A percentile compares a stretch with the other conserved stretches of the same genome.
Conservation (phyloP, 306 rosid genomes). For the Oemleria cerasiformis region DNA sequence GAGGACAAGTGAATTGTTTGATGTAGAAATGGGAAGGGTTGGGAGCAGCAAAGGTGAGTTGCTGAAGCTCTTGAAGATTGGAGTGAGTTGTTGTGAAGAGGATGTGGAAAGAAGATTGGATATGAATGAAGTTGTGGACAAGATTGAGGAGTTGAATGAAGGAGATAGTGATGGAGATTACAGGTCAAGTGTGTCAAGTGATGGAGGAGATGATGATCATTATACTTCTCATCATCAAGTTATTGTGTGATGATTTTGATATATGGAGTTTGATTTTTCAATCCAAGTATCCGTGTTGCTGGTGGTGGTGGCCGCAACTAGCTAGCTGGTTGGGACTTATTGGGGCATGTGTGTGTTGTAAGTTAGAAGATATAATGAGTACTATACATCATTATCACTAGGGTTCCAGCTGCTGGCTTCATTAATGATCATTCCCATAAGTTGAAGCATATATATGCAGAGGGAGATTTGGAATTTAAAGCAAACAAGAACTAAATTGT, state of each 20-base stretch:
- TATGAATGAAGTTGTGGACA: slow-evolving; percentile 51
- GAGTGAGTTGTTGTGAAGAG: slow-evolving; percentile 87
- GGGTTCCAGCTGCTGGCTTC: slow-evolving; percentile 10
- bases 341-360: neutral
- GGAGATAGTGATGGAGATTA: slow-evolving; percentile 32
- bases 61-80: slow-evolving; percentile 80
- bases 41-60: slow-evolving; percentile 55
- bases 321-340: slow-evolving; percentile 1
- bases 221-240: slow-evolving; percentile 29
- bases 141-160: slow-evolving; percentile 56
- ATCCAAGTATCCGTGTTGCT: neutral
- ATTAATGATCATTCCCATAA: neutral
- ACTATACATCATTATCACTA: neutral
- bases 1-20: slow-evolving; percentile 60
- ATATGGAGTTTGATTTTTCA: neutral
- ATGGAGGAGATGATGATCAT: slow-evolving; percentile 9
- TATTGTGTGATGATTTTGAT: slow-evolving; percentile 26
- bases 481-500: neutral
- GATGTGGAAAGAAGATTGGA: slow-evolving; percentile 75
- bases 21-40: slow-evolving; percentile 57
- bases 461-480: slow-evolving; percentile 4
- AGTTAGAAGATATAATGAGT: neutral
- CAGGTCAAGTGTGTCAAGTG: slow-evolving; percentile 29
- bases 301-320: too few species aligned
- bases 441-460: slow-evolving; percentile 3